phyloP scores from a whole-genome alignment of 768 basidiomycete genomes.

The Boletus bicolor region DNA sequence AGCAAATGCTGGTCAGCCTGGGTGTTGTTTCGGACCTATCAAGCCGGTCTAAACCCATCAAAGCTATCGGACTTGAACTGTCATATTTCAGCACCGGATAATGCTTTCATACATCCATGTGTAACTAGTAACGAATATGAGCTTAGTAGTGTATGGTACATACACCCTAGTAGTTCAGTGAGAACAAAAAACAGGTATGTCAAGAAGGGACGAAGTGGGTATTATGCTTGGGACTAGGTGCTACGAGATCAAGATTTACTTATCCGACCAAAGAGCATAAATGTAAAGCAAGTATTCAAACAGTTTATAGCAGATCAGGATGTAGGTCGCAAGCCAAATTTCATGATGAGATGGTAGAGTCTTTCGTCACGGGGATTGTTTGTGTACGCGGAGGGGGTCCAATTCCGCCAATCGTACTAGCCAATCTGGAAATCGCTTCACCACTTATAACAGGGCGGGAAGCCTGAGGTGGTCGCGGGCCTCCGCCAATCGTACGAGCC shows the following conservation, averaged over 20 bases:
- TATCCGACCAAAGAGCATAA: constrained; percentile 19
- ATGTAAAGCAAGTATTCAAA: constrained; percentile 12
- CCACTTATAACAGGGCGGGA: constrained; percentile 69
- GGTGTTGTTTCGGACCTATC: constrained; percentile 91
- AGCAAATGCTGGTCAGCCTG: constrained; percentile 84
- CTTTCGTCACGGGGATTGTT: constrained; percentile 25
- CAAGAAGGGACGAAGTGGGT: constrained; percentile 20
- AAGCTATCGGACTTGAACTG: constrained; percentile 86
- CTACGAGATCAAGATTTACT: constrained; percentile 13
- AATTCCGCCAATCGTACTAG: constrained; percentile 53
- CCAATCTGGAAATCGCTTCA: constrained; percentile 65
- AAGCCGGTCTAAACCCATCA: constrained; percentile 81
- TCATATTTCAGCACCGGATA: constrained; percentile 81
- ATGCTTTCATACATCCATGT: not conserved
- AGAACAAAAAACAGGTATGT: constrained; percentile 23
- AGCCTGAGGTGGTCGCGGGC: constrained; percentile 43
- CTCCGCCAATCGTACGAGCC: constrained; percentile 49
- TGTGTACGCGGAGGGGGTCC: constrained; percentile 26
- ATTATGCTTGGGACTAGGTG: constrained; percentile 18
- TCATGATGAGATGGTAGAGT: constrained; percentile 27
- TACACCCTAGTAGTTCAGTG: constrained; percentile 9
- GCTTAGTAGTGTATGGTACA: constrained; percentile 21
- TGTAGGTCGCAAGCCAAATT: constrained; percentile 4
- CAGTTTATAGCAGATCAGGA: constrained; percentile 12
- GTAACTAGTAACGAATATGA: constrained; percentile 13